Evolutionary conservation across 2,329 filamentous ascomycete species (phyloP).

Genomic region (Cladophialophora carrionii): DNA sequence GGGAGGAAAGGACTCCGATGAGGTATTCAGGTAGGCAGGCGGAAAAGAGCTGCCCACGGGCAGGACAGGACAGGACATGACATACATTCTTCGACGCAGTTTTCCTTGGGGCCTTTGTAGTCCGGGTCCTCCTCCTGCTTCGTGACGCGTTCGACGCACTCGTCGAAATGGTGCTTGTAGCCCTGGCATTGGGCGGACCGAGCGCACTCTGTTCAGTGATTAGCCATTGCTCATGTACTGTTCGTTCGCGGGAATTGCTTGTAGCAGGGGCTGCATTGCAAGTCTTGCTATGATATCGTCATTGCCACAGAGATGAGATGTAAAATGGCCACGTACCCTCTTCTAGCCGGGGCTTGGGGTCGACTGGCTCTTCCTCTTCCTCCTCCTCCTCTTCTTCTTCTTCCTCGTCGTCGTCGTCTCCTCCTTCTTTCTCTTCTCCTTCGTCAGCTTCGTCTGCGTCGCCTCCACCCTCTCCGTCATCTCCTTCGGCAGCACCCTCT

Average conservation of each 20-base stretch:
- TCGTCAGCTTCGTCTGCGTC: conserved; percentile 77
- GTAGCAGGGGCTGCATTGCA: neutral
- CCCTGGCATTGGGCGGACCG: conserved; percentile 82
- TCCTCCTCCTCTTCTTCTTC: conserved; percentile 79
- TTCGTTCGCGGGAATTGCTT: neutral
- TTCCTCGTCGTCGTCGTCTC: conserved; percentile 75
- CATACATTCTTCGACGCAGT: conserved; percentile 99
- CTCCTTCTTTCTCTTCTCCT: conserved; percentile 70
- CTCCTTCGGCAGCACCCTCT: conserved; percentile 61
- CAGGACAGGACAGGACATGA: conserved; percentile 37
- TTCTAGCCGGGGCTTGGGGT: conserved; percentile 85
- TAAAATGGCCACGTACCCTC: conserved; percentile 72
- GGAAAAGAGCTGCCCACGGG: no score
- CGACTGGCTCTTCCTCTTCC: conserved; percentile 77
- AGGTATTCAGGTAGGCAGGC: neutral
- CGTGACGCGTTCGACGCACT: conserved; percentile 94
- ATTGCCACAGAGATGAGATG: neutral
- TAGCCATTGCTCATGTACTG: neutral
- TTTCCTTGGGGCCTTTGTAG: conserved; percentile 76
- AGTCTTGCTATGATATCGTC: neutral
- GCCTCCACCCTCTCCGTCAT: conserved; percentile 70
- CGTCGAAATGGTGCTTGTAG: conserved; percentile 96
- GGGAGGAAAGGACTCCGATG: neutral
- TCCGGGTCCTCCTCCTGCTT: conserved; percentile 67
- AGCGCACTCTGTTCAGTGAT: conserved; percentile 71